phyloP scores from a whole-genome alignment of 345 rosid genomes.

The Lepidium didymum region DNA sequence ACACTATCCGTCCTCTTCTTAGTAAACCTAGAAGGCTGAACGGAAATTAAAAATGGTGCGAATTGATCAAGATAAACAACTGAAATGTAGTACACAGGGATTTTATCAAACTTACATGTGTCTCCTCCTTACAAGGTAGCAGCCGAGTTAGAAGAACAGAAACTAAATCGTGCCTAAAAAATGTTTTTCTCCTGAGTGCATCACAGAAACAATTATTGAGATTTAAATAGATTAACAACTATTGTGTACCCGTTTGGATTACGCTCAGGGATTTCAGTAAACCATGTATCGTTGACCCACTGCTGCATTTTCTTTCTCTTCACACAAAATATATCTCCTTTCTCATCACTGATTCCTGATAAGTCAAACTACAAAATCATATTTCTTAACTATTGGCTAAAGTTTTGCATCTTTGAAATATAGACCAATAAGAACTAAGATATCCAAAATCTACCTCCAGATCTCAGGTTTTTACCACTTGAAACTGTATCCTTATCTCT shows the following conservation, averaged over 20 bases:
- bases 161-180: constrained; percentile 51
- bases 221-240: neutral
- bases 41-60: constrained; percentile 9
- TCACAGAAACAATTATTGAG: constrained; percentile 5
- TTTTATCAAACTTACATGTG: constrained; percentile 38
- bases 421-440: neutral
- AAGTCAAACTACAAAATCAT: constrained; percentile 10
- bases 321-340: constrained; percentile 36
- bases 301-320: constrained; percentile 52
- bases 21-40: constrained; percentile 32
- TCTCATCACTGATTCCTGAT: constrained; percentile 35
- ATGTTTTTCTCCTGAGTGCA: constrained; percentile 18
- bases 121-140: constrained; percentile 33
- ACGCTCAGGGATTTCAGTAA: constrained; percentile 41
- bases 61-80: constrained; percentile 11
- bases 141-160: constrained; percentile 49
- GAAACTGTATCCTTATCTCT: constrained; percentile 12
- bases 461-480: constrained; percentile 15
- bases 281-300: constrained; percentile 42
- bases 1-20: constrained; percentile 18
- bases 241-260: constrained; percentile 41
- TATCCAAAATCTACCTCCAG: constrained; percentile 15
- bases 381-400: constrained; percentile 4
- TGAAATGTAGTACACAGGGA: neutral
- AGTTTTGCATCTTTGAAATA: neutral